Conservation (phyloP, 2,329 filamentous ascomycete genomes). For the Exserohilum turcica region DNA sequence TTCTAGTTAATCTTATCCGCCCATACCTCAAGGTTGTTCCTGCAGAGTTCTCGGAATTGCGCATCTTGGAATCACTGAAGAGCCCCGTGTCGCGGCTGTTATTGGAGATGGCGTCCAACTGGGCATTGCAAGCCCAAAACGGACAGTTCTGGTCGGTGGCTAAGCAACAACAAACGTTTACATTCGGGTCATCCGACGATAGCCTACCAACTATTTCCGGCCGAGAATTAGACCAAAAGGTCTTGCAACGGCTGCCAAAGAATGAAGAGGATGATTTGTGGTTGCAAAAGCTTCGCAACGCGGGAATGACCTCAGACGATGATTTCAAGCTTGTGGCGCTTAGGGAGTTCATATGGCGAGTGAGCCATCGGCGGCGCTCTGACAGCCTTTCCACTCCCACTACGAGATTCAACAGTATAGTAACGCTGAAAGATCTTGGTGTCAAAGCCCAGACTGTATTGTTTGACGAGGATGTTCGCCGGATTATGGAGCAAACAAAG, state of each 20-base stretch:
- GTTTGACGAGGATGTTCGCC: constrained; percentile 72
- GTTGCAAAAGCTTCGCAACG: constrained; percentile 81
- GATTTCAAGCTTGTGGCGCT: constrained; percentile 87
- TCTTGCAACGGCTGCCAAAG: constrained; percentile 68
- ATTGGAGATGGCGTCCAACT: constrained; percentile 82
- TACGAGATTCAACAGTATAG: constrained; percentile 68
- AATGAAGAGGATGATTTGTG: constrained; percentile 95
- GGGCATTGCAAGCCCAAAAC: constrained; percentile 81
- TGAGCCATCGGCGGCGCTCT: constrained; percentile 72
- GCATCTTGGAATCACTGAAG: constrained; percentile 80
- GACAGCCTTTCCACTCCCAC: constrained; percentile 50
- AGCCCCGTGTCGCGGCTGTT: constrained; percentile 78
- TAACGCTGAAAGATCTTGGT: constrained; percentile 74
- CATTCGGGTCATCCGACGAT: constrained; percentile 64
- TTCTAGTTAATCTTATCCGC: constrained; percentile 77
- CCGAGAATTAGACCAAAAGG: constrained; percentile 61
- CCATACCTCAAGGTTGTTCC: constrained; percentile 80
- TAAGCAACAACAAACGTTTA: constrained; percentile 72
- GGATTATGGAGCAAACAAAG: constrained; percentile 53
- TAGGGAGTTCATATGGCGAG: constrained; percentile 87
- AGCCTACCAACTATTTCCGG: constrained; percentile 60
- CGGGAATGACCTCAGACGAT: constrained; percentile 81
- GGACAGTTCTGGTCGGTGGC: constrained; percentile 87
- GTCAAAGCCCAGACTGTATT: constrained; percentile 88
- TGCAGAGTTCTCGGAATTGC: constrained; percentile 71